phyloP scores from a whole-genome alignment of 768 basidiomycete genomes.

The Leucosporidium creatinivorum region DNA sequence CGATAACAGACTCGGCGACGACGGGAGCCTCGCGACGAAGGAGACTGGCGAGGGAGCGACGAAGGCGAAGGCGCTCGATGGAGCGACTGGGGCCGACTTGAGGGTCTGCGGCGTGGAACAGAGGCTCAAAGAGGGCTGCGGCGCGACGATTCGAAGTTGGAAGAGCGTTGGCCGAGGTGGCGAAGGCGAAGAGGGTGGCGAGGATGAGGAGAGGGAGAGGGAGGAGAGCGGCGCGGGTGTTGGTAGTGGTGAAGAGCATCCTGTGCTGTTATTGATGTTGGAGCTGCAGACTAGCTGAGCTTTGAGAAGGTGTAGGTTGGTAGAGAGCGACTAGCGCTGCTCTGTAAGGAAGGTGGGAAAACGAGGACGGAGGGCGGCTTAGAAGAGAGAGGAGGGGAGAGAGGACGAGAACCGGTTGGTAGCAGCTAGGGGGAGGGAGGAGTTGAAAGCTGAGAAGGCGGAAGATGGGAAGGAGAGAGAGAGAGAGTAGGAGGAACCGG shows the following conservation, averaged over 20 bases:
- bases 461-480: conserved; percentile 1
- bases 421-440: not conserved
- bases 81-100: conserved; percentile 24
- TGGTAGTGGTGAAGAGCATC: conserved; percentile 8
- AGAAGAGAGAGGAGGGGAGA: not conserved
- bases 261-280: not conserved
- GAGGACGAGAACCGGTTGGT: not conserved
- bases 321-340: too few relatives aligned
- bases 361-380: not conserved
- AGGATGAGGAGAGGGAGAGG: conserved; percentile 14
- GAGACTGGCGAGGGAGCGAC: conserved; percentile 6
- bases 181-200: conserved; percentile 20
- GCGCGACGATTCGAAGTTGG: not conserved
- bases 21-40: not conserved
- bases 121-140: conserved; percentile 11
- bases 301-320: not conserved
- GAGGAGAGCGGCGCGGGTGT: not conserved
- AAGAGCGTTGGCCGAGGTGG: conserved; percentile 6
- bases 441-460: not conserved
- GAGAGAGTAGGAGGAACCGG: conserved; percentile 20
- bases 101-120: conserved; percentile 21
- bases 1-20: too few relatives aligned
- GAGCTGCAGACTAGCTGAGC: conserved; percentile 26
- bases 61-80: conserved; percentile 30
- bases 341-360: too few relatives aligned